Conservation (phyloP, 257 asterid genomes). For the Forsythia viridissima region DNA sequence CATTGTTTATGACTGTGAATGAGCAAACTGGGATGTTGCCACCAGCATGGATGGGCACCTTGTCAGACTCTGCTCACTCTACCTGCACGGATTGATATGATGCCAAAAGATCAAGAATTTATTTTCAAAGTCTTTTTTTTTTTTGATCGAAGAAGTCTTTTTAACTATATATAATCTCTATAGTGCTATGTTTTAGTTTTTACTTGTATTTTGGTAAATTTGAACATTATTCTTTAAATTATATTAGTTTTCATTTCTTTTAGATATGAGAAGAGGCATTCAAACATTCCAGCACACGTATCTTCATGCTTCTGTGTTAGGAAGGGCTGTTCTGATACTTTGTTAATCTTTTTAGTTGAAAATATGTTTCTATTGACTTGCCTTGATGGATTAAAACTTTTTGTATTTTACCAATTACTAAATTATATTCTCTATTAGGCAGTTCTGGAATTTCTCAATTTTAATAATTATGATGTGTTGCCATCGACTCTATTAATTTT, state of each 20-base stretch:
- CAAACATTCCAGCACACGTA: constrained; percentile 73
- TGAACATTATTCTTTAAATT: too few relatives aligned
- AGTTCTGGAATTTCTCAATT: neutral
- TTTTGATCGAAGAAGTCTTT: too few relatives aligned
- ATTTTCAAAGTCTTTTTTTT: too few relatives aligned
- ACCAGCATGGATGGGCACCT: constrained; percentile 60
- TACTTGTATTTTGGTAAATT: too few relatives aligned
- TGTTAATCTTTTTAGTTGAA: constrained; percentile 24
- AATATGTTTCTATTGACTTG: constrained; percentile 71
- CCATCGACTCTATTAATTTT: too few relatives aligned
- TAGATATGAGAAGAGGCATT: too few relatives aligned
- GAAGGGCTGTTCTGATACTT: constrained; percentile 34
- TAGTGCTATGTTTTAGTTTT: too few relatives aligned
- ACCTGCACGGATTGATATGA: neutral
- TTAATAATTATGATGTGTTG: too few relatives aligned
- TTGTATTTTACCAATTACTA: too few relatives aligned
- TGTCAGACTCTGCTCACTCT: constrained; percentile 17
- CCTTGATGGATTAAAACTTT: constrained; percentile 32
- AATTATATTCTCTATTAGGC: too few relatives aligned
- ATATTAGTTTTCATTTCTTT: too few relatives aligned
- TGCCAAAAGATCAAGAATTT: neutral
- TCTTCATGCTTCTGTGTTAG: constrained; percentile 60
- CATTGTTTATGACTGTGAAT: constrained; percentile 56
- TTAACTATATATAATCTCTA: too few relatives aligned
- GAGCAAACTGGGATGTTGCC: constrained; percentile 80